Evolutionary conservation across 2,329 filamentous ascomycete genomes (phyloP), one percentile per base, ranked within the genome.

Genomic region (Rutstroemia sp.): DNA sequence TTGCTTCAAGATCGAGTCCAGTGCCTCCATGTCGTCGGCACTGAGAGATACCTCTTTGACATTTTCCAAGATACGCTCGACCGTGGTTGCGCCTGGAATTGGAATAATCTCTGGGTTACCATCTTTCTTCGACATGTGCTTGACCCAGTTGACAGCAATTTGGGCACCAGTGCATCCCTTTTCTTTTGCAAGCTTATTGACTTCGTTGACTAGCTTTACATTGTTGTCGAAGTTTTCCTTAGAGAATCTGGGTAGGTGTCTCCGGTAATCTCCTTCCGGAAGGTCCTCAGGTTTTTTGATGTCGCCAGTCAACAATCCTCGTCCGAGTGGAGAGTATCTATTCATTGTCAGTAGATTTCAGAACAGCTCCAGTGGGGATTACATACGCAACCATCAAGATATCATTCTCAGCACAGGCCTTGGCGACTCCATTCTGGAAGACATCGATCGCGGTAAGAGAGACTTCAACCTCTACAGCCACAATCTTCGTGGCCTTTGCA

Each of bases 291-390:
- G 60, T 6, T 68, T 73, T 65, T 75, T 77, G 64, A 81, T 73
- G 60, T 77, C 67, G 1, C 80, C 79, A 0, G 79, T 78, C 57
- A 84, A 68, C 71, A 84, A 78, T 0, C 81, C 81, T 25, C 80
- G 74, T 4, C 87, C 84, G 0, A 91, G 74, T 1, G 88, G 88
- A 46, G 84, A 86, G 71, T 90, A 92, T 0, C 67, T 69, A 47
- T 59, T 41, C 57, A 10, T 52, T 27, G 37, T 65, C 49, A 62
- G 62, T 57, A 37, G 16, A 39, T 23, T 21, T 56, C 30, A 57
- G 17, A 34, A 16, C 7, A 44, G 9, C 9, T 19, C 8, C 39
- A 17, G 46, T 44, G 16, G 27, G 27, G 9, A 30, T 16, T 54
- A 63, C 67, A 17, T 65, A 69, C 65, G 85, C 86, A 38, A 89